A percentile compares a stretch with the other conserved stretches of the same genome.
These are phyloP conservation scores for Debaryomyces tyrocola DNA, from an alignment of 805 yeast species.

Conservation along the genomic window DNA sequence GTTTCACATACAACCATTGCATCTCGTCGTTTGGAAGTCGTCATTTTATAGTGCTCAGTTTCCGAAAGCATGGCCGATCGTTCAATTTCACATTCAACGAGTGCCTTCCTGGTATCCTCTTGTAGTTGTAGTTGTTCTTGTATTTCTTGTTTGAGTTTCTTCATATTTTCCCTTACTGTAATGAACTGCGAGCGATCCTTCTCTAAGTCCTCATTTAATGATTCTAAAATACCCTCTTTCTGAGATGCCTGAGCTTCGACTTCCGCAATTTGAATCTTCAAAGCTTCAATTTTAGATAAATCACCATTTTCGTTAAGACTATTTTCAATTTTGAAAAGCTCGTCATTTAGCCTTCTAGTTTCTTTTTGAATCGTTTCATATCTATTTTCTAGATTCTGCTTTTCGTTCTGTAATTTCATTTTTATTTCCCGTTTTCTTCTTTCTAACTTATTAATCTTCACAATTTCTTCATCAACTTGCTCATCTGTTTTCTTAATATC, in stretches of 20 bases:
- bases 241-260: constrained; percentile 26
- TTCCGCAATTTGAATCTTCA: constrained; percentile 31
- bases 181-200: constrained; percentile 6
- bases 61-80: constrained; percentile 11
- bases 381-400: constrained; percentile 15
- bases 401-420: constrained; percentile 10
- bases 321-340: constrained; percentile 32
- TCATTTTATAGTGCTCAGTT: constrained; percentile 10
- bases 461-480: constrained; percentile 15
- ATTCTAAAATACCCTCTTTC: constrained; percentile 26
- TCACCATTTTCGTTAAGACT: constrained; percentile 47
- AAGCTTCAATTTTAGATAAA: constrained; percentile 39
- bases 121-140: constrained; percentile 9
- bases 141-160: constrained; percentile 18
- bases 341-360: constrained; percentile 13
- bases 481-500: constrained; percentile 15
- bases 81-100: constrained; percentile 14
- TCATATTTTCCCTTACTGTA: constrained; percentile 17
- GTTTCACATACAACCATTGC: constrained; percentile 8
- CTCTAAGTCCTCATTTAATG: constrained; percentile 24
- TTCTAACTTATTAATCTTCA: constrained; percentile 12
- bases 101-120: constrained; percentile 8
- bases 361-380: constrained; percentile 5
- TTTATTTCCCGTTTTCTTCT: constrained; percentile 13
- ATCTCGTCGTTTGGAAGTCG: constrained; percentile 9